Evolutionary conservation across 371 early-diverging fungal species (phyloP).

Genomic region (Haplosporangium sp.): DNA sequence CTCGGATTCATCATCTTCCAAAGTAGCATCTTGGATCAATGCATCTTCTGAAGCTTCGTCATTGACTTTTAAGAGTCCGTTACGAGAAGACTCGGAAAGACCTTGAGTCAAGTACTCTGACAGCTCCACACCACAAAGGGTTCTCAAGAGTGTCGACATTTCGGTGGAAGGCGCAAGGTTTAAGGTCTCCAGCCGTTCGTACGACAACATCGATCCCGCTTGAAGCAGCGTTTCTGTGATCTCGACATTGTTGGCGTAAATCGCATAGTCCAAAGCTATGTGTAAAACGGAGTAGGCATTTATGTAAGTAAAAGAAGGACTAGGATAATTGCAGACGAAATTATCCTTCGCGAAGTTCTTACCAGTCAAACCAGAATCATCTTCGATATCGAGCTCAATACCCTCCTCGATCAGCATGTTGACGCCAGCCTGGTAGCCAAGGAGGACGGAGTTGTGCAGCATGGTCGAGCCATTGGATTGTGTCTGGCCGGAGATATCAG

Average conservation of each 20-base stretch:
- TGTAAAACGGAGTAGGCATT: background rate
- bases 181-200: slow-evolving; percentile 21
- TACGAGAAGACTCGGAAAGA: background rate
- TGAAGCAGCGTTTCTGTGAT: slow-evolving; percentile 28
- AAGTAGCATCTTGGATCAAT: slow-evolving; percentile 20
- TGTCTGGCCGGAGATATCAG: slow-evolving; percentile 38
- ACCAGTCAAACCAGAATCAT: slow-evolving; percentile 45
- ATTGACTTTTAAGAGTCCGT: background rate
- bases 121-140: slow-evolving; percentile 23
- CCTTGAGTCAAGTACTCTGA: background rate
- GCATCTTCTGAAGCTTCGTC: slow-evolving; percentile 21
- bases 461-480: slow-evolving; percentile 42
- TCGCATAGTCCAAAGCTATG: slow-evolving; percentile 48
- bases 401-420: slow-evolving; percentile 40
- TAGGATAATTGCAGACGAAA: background rate
- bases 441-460: slow-evolving; percentile 43
- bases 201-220: slow-evolving; percentile 35
- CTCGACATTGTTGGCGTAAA: slow-evolving; percentile 37
- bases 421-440: slow-evolving; percentile 32
- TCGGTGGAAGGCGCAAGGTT: slow-evolving; percentile 19
- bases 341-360: background rate
- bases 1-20: slow-evolving; percentile 14
- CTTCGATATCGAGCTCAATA: slow-evolving; percentile 45
- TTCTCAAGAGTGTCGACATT: slow-evolving; percentile 19
- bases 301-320: background rate